These are phyloP conservation scores for Agrocybe chaxingu DNA, from an alignment of 768 basidiomycete genomes.

Conservation along the genomic window DNA sequence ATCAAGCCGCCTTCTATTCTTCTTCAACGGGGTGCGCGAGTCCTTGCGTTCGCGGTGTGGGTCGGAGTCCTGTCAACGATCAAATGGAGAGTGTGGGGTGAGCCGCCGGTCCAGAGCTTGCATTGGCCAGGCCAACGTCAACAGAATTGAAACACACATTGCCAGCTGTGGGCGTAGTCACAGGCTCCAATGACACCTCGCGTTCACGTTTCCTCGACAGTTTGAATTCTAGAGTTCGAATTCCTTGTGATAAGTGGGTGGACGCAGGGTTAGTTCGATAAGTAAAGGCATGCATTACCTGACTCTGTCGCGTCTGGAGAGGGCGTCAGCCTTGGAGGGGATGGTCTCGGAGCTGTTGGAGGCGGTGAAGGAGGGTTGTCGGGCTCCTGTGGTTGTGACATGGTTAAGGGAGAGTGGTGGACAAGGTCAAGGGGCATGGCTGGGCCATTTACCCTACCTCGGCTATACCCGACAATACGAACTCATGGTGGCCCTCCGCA, in stretches of 20 bases:
- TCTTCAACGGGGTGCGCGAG: slow-evolving; percentile 67
- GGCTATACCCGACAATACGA: slow-evolving; percentile 32
- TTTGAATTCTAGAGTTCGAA: slow-evolving; percentile 35
- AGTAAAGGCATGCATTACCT: slow-evolving; percentile 32
- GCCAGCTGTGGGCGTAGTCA: slow-evolving; percentile 41
- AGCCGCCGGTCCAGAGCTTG: slow-evolving; percentile 2
- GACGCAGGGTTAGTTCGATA: slow-evolving; percentile 14
- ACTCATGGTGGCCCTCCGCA: not conserved
- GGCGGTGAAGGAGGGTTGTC: slow-evolving; percentile 13
- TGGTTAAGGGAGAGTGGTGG: slow-evolving; percentile 20
- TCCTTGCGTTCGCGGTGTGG: slow-evolving; percentile 44
- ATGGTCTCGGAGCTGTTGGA: slow-evolving; percentile 5
- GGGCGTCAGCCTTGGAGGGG: slow-evolving; percentile 37
- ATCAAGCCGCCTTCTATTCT: slow-evolving; percentile 64
- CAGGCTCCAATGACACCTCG: slow-evolving; percentile 74
- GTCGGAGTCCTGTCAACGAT: slow-evolving; percentile 37
- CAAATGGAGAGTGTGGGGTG: not conserved
- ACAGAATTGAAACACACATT: slow-evolving; percentile 27
- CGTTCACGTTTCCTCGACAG: slow-evolving; percentile 72
- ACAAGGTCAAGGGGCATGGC: slow-evolving; percentile 18
- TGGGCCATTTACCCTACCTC: slow-evolving; percentile 26
- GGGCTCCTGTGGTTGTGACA: slow-evolving; percentile 19
- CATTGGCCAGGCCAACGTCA: slow-evolving; percentile 4
- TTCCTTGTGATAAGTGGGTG: slow-evolving; percentile 9
- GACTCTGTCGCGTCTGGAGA: slow-evolving; percentile 42